Evolutionary conservation across 345 rosid species (phyloP).

Genomic region (Lepidium africanum): DNA sequence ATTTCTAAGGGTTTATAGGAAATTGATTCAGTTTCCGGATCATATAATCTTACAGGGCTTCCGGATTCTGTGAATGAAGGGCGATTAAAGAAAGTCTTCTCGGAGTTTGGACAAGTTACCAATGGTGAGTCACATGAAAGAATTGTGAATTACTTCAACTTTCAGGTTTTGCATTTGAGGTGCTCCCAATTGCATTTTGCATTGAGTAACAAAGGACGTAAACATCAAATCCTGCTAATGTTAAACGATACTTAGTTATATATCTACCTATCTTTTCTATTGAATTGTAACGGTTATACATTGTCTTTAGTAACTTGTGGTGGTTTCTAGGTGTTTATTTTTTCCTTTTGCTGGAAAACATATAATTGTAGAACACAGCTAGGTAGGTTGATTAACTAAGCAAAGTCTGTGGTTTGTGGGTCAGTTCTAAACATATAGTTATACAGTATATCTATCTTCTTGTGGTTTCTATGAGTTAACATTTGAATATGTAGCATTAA

Average conservation of each 20-base stretch:
- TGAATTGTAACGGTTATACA: not conserved
- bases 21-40: not conserved
- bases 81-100: slow-evolving; percentile 40
- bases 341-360: not conserved
- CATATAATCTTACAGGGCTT: slow-evolving; percentile 27
- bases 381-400: not conserved
- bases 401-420: not conserved
- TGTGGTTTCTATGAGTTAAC: not conserved
- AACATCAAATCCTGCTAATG: not conserved
- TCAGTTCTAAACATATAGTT: too few relatives aligned
- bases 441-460: too few relatives aligned
- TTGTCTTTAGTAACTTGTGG: not conserved
- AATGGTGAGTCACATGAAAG: slow-evolving; percentile 23
- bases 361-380: not conserved
- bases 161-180: not conserved
- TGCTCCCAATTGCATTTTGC: not conserved
- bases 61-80: slow-evolving; percentile 46
- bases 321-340: not conserved
- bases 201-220: not conserved
- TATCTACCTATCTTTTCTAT: not conserved
- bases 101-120: slow-evolving; percentile 42
- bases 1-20: not conserved
- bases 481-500: not conserved
- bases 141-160: too few relatives aligned
- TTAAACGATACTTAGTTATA: not conserved